phyloP scores from a whole-genome alignment of 2,329 filamentous ascomycete genomes.

The Cadophora luteo-olivacea region DNA sequence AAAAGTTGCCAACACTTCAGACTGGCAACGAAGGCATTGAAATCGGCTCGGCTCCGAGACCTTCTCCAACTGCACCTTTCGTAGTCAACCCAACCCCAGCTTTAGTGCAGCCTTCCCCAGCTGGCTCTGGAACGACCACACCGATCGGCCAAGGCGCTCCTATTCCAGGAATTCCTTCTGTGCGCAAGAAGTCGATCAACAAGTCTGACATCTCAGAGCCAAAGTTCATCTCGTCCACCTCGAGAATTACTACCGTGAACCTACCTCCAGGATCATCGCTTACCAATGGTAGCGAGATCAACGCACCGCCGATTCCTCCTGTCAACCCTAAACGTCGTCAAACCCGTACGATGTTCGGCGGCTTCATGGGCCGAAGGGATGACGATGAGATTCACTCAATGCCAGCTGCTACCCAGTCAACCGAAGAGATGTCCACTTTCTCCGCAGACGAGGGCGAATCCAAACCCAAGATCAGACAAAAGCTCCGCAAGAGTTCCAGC shows the following conservation, averaged over 20 bases:
- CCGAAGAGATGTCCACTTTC: constrained; percentile 44
- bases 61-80: constrained; percentile 43
- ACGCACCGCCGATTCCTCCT: constrained; percentile 44
- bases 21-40: constrained; percentile 33
- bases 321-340: constrained; percentile 44
- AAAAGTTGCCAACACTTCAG: constrained; percentile 37
- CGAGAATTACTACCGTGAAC: constrained; percentile 42
- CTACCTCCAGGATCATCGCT: constrained; percentile 42
- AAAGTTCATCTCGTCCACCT: constrained; percentile 44
- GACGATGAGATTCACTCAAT: constrained; percentile 36
- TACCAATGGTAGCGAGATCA: constrained; percentile 36
- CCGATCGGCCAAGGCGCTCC: constrained; percentile 32
- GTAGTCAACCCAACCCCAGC: constrained; percentile 42
- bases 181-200: constrained; percentile 43
- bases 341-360: constrained; percentile 43
- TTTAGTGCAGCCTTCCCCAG: constrained; percentile 36
- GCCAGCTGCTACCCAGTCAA: constrained; percentile 40
- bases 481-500: constrained; percentile 42
- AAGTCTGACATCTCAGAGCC: constrained; percentile 46
- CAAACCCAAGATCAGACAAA: constrained; percentile 36
- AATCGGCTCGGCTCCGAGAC: constrained; percentile 40
- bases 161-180: constrained; percentile 19
- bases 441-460: constrained; percentile 42
- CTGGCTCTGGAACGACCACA: constrained; percentile 34
- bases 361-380: constrained; percentile 37